A percentile compares a stretch with the other conserved stretches of the same genome.
Conservation (phyloP, 257 asterid genomes). For the Penstemon newberryi region DNA sequence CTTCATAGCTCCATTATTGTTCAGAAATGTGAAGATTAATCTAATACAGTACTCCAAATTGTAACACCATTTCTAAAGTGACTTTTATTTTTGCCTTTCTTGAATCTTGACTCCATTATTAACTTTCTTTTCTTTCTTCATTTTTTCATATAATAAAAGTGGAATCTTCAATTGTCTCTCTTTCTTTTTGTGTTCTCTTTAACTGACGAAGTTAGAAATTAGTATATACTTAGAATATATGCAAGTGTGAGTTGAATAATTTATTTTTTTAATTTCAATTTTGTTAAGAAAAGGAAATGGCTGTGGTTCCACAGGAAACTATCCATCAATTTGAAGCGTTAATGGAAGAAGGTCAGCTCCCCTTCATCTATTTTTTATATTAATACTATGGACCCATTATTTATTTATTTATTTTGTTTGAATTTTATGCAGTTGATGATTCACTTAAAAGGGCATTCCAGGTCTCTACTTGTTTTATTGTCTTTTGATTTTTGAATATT, state of each 20-base stretch:
- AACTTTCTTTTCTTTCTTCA: constrained; percentile 16
- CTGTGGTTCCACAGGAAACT: constrained; percentile 65
- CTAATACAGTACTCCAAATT: neutral
- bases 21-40: constrained; percentile 15
- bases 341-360: constrained; percentile 58
- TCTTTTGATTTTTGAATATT: neutral
- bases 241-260: constrained; percentile 14
- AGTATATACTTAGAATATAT: constrained; percentile 20
- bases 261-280: constrained; percentile 14
- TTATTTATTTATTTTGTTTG: neutral
- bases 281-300: constrained; percentile 39
- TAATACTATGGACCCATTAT: neutral
- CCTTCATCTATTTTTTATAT: constrained; percentile 6
- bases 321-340: constrained; percentile 54
- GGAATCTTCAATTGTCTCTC: constrained; percentile 43
- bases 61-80: constrained; percentile 1
- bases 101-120: constrained; percentile 32
- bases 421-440: constrained; percentile 55
- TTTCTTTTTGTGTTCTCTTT: constrained; percentile 21
- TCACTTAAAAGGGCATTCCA: constrained; percentile 53
- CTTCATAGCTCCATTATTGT: neutral
- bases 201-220: constrained; percentile 6
- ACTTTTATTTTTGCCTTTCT: neutral
- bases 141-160: constrained; percentile 26
- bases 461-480: constrained; percentile 35